Conservation (phyloP, 2,329 filamentous ascomycete genomes). For the Colletotrichum abscissum region DNA sequence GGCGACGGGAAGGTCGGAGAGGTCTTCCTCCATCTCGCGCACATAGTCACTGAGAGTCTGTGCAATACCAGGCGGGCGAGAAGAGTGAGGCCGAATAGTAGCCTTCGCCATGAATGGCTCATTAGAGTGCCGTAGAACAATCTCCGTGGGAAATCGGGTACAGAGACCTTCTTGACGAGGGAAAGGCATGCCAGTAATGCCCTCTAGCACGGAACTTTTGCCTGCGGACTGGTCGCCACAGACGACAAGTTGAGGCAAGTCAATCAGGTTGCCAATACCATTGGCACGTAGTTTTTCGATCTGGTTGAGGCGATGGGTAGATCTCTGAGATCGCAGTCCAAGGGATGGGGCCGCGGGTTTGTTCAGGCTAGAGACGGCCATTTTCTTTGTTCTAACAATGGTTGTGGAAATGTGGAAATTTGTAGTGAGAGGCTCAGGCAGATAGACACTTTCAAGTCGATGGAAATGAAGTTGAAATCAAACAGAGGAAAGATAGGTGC, state of each 20-base stretch:
- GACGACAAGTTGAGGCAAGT: conserved; percentile 62
- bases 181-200: conserved; percentile 65
- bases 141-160: conserved; percentile 66
- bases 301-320: conserved; percentile 45
- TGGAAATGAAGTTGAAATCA: background rate
- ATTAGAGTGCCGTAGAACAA: conserved; percentile 54
- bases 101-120: background rate
- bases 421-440: background rate
- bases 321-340: conserved; percentile 9
- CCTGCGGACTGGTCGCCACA: conserved; percentile 66
- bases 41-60: conserved; percentile 9
- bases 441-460: background rate
- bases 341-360: background rate
- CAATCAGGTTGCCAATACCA: conserved; percentile 48
- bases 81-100: conserved; percentile 19
- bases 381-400: background rate
- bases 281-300: conserved; percentile 49
- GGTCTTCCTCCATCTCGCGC: conserved; percentile 26
- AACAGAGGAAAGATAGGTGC: background rate
- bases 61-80: background rate
- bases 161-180: conserved; percentile 63
- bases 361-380: conserved; percentile 2
- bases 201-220: conserved; percentile 69
- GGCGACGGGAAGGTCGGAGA: conserved; percentile 8
- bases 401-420: background rate